Base-by-base conservation (phyloP, 768 basidiomycete genomes). In the Austroboletus festivus region DNA sequence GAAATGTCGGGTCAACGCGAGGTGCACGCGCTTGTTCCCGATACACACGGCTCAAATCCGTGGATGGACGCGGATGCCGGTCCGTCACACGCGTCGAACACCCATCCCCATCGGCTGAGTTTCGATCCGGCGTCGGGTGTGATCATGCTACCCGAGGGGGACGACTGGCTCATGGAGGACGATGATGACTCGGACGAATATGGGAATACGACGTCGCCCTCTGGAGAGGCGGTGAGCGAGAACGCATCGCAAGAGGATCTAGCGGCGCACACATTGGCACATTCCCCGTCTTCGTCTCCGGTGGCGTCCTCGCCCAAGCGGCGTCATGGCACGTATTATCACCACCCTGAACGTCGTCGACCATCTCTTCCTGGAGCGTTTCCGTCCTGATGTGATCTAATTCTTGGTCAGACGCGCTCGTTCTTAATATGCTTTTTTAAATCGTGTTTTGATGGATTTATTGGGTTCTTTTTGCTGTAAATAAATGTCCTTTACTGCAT, bases 61-160 rank as follows among this genome's bases (percentile, higher is more conserved):
- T 86, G 84, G 85, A 73, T 72, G n/a, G 81, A 89, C 49, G 52
- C 39, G 24, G 58, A 35, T 28, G 51, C 37, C 1, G 51, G 55
- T 1, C n/a, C 52, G 26, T 56, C 65, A n/a, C 58, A 58, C 3
- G 46, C 58, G 22, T 64, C 64, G 19, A 48, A 42, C 34, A 49
- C 20, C 15, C 56, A 81, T 39, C 85, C 88, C 59, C 78, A 57
- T 22, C 56, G 88, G 16, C 67, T 91, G 46, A 92, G 89, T 68
- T 94, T 85, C 53, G 91, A 93, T 61, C 84, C 82, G 42, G 90
- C 82, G 5, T 87, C 87, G 3, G 93, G 93, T 1, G 89, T 93
- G 30, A 94, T 94, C 54, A 85, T 86, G 76, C 69, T 94, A 3
- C 90, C 92, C 0, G 90, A 93, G 33, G 78, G 82, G 54, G 78